These are phyloP conservation scores for Conticribra weissflogii DNA, from an alignment of 108 stramenopile species.

Conservation along the genomic window DNA sequence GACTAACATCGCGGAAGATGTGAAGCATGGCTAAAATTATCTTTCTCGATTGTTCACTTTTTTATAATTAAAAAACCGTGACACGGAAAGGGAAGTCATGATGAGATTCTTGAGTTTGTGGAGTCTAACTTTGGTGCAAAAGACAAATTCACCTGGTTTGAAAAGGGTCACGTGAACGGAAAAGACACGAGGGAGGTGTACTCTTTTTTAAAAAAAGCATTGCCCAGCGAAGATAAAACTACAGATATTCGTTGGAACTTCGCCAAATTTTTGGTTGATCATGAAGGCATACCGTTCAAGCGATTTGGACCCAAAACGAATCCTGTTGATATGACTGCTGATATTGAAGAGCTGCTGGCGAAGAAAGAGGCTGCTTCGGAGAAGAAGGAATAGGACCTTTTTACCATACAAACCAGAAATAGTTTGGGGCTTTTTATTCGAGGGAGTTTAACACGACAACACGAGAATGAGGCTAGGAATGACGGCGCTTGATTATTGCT, in stretches of 20 bases:
- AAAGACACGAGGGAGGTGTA: slow-evolving; percentile 71
- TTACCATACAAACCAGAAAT: background rate
- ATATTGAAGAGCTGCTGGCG: slow-evolving; percentile 67
- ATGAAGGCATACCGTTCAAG: slow-evolving; percentile 66
- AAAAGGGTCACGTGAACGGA: slow-evolving; percentile 83
- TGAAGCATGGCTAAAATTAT: background rate
- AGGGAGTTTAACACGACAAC: background rate
- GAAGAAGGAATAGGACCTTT: slow-evolving; percentile 4
- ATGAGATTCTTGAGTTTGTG: slow-evolving; percentile 67
- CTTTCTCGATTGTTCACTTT: slow-evolving; percentile 3
- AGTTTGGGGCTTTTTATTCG: background rate
- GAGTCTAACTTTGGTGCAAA: slow-evolving; percentile 48
- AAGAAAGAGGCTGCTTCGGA: slow-evolving; percentile 45
- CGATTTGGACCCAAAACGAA: slow-evolving; percentile 55
- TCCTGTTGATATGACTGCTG: slow-evolving; percentile 57
- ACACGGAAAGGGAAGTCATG: slow-evolving; percentile 51
- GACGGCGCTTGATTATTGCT: slow-evolving; percentile 9
- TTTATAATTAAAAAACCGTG: background rate
- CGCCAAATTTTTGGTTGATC: slow-evolving; percentile 70
- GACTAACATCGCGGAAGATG: too few relatives aligned
- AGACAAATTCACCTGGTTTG: slow-evolving; percentile 75
- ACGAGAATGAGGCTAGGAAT: slow-evolving; percentile 10
- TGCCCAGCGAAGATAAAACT: slow-evolving; percentile 64
- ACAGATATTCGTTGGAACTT: slow-evolving; percentile 72
- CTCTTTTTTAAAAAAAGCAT: slow-evolving; percentile 59